phyloP scores from a whole-genome alignment of 106 monocot species.

The Dioscorea dumetorum region DNA sequence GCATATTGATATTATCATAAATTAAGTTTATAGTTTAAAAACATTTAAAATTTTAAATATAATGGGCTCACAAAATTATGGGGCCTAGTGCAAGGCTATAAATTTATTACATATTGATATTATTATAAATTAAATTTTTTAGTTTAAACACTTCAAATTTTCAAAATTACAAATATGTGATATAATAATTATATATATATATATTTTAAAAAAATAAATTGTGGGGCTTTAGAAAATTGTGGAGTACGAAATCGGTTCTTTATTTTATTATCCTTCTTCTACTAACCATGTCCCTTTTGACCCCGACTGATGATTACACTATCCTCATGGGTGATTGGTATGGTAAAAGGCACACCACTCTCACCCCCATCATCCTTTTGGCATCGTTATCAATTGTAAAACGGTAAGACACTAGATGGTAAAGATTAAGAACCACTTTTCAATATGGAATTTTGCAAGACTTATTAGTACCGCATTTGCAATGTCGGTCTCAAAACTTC shows the following conservation, averaged over 20 bases:
- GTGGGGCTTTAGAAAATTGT: too few species aligned
- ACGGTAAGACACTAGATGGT: slow-evolving; percentile 16
- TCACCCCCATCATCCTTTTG: slow-evolving; percentile 32
- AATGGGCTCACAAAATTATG: too few species aligned
- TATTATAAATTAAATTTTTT: too few species aligned
- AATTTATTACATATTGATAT: too few species aligned
- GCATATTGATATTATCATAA: too few species aligned
- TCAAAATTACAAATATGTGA: too few species aligned
- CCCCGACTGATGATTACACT: slow-evolving; percentile 65
- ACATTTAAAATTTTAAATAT: too few species aligned
- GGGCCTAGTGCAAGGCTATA: too few species aligned
- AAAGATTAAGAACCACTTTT: slow-evolving; percentile 25
- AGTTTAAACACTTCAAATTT: too few species aligned
- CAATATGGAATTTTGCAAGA: slow-evolving; percentile 33
- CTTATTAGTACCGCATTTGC: slow-evolving; percentile 57
- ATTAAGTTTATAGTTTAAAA: too few species aligned
- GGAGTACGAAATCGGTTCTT: slow-evolving; percentile 88
- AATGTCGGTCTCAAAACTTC: slow-evolving; percentile 67
- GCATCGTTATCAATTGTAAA: slow-evolving; percentile 51
- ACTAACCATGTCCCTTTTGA: slow-evolving; percentile 79
- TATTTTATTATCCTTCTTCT: slow-evolving; percentile 77
- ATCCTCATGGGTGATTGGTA: slow-evolving; percentile 83
- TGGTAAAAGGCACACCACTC: slow-evolving; percentile 30
- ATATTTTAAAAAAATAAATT: too few species aligned
- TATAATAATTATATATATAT: too few species aligned